Base-by-base conservation (phyloP, 495 filamentous ascomycete species). In the Evansstolkia leycettana region DNA sequence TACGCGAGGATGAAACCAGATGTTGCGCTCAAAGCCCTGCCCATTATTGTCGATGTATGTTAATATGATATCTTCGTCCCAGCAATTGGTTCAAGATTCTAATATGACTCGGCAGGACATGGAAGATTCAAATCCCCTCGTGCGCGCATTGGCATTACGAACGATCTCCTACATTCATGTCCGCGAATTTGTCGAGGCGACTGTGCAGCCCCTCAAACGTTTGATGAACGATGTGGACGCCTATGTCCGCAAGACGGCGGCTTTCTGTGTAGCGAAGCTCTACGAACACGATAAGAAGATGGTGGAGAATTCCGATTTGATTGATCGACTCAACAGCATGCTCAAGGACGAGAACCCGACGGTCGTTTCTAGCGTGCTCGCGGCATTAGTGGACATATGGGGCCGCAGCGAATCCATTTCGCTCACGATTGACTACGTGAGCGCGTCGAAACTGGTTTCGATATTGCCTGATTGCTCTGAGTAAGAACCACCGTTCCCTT, bases 81-180 rank as follows among this genome's bases (percentile, higher is more conserved):
- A 26, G 28, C 25, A 31, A n/a, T 30, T 28, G 7, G 7, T 16
- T 32, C 6, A 17, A 5, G n/a, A 9, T 31, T 23, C 31, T 36
- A 14, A 40, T n/a, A 17, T 28, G 10, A n/a, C 13, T 9, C 0
- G 25, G 34, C 37, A 94, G 84, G 90, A 99, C 53, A 87, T 96
- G 81, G 81, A 85, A 47, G 90, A 95, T 50, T 67, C 72, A 7
- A 96, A 94, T 52, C 90, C 90, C 4, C 72, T 99, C 8, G 85
- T 99, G 32, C 78, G 90, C 45, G 92, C 90, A 10, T 75, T 96
- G 7, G 86, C 90, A 18, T 66, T 99, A 13, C 80, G 90, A 31
- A 99, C 90, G 17, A 90, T 96, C 57, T 94, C 89, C 12, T 99
- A 99, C 50, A 79, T 99, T 42, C 88, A 99, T 55, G 90, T 99